These are phyloP conservation scores for Russula sp. DNA, from an alignment of 768 basidiomycete genomes.

Conservation along the genomic window DNA sequence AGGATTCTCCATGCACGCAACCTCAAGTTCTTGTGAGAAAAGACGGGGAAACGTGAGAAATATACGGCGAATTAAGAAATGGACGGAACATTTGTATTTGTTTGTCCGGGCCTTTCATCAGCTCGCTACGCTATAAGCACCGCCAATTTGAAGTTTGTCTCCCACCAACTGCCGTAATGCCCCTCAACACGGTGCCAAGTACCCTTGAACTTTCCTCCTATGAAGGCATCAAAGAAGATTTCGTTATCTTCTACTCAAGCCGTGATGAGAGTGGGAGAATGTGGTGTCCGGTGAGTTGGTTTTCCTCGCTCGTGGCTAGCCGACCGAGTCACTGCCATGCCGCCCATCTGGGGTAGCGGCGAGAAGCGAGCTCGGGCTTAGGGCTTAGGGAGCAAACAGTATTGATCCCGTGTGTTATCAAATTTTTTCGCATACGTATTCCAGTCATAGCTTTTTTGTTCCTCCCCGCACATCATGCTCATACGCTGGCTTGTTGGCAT, in stretches of 20 bases:
- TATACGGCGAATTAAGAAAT: too few relatives aligned
- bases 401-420: neutral
- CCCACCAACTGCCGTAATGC: constrained; percentile 21
- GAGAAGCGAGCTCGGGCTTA: too few relatives aligned
- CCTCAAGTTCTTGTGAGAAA: too few relatives aligned
- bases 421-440: neutral
- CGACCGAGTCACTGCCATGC: constrained; percentile 12
- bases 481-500: constrained; percentile 16
- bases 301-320: neutral
- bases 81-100: too few relatives aligned
- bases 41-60: too few relatives aligned
- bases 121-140: too few relatives aligned
- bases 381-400: neutral
- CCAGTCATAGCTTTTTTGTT: too few relatives aligned
- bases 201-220: constrained; percentile 45
- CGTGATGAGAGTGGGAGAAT: constrained; percentile 52
- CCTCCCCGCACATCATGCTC: neutral
- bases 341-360: neutral
- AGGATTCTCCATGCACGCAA: too few relatives aligned
- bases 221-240: constrained; percentile 46
- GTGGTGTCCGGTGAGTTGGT: constrained; percentile 66
- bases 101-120: too few relatives aligned
- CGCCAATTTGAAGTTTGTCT: too few relatives aligned
- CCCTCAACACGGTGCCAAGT: constrained; percentile 22
- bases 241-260: constrained; percentile 70